phyloP scores from a whole-genome alignment of 345 rosid species.

The Sonneratia alba region DNA sequence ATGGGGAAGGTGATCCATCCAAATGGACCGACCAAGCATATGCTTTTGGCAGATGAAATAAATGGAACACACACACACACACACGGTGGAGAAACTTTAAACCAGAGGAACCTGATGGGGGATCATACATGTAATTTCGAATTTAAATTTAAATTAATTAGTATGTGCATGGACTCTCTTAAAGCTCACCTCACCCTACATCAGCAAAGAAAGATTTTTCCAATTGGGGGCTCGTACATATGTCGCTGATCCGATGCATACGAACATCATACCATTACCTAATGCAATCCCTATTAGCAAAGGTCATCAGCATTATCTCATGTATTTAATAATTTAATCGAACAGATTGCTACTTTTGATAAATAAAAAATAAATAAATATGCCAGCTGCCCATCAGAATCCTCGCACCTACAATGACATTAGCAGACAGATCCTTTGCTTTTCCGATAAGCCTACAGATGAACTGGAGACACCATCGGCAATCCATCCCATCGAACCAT shows the following conservation, averaged over 20 bases:
- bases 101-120: too few species aligned
- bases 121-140: too few species aligned
- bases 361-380: neutral
- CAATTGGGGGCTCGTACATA: neutral
- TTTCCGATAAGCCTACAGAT: neutral
- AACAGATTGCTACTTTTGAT: constrained; percentile 1
- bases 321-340: neutral
- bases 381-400: neutral
- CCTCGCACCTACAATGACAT: neutral
- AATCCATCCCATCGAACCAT: constrained; percentile 15
- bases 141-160: too few species aligned
- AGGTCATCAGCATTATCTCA: constrained; percentile 1
- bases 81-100: too few species aligned
- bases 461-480: constrained; percentile 1
- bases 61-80: too few species aligned
- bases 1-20: too few species aligned
- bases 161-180: too few species aligned
- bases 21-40: too few species aligned
- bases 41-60: too few species aligned
- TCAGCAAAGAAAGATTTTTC: neutral
- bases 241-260: neutral
- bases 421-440: neutral
- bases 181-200: neutral
- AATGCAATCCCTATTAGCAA: neutral
- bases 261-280: constrained; percentile 1